Conservation (phyloP, 257 asterid genomes). For the Solanum etuberosum region DNA sequence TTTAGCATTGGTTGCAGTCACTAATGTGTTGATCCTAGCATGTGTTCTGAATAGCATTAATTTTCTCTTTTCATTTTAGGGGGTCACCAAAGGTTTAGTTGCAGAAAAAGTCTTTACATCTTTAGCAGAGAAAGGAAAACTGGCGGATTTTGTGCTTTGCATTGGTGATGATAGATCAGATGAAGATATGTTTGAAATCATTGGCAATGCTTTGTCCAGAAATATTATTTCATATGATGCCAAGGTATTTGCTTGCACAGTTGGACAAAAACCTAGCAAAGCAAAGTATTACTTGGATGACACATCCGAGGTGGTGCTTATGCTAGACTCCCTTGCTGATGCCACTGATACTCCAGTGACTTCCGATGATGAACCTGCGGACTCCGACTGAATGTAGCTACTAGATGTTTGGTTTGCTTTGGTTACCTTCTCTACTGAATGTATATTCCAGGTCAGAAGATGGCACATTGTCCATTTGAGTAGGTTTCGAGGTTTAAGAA, state of each 20-base stretch:
- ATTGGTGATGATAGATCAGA: constrained; percentile 91
- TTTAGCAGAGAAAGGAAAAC: constrained; percentile 44
- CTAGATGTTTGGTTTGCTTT: constrained; percentile 15
- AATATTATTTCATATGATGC: constrained; percentile 41
- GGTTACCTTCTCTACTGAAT: constrained; percentile 11
- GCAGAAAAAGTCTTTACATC: constrained; percentile 72
- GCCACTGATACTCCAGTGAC: constrained; percentile 52
- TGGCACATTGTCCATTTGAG: constrained; percentile 19
- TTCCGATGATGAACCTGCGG: constrained; percentile 51
- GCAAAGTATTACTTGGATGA: constrained; percentile 84
- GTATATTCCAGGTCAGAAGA: constrained; percentile 17
- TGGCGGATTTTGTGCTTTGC: constrained; percentile 73
- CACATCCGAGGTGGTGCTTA: constrained; percentile 55
- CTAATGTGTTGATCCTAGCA: not conserved
- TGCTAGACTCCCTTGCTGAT: constrained; percentile 84
- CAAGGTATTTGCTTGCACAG: constrained; percentile 77
- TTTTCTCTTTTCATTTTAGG: constrained; percentile 26
- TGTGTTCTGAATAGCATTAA: not conserved
- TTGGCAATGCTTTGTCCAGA: constrained; percentile 45
- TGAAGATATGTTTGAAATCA: constrained; percentile 81
- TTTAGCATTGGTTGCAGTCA: not conserved
- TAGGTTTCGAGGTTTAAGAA: constrained; percentile 22
- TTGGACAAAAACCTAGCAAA: constrained; percentile 86
- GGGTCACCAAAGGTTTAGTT: constrained; percentile 70
- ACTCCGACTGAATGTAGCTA: constrained; percentile 23